These are phyloP conservation scores for Euphrasia confusa DNA, from an alignment of 257 asterid species.

Conservation along the genomic window DNA sequence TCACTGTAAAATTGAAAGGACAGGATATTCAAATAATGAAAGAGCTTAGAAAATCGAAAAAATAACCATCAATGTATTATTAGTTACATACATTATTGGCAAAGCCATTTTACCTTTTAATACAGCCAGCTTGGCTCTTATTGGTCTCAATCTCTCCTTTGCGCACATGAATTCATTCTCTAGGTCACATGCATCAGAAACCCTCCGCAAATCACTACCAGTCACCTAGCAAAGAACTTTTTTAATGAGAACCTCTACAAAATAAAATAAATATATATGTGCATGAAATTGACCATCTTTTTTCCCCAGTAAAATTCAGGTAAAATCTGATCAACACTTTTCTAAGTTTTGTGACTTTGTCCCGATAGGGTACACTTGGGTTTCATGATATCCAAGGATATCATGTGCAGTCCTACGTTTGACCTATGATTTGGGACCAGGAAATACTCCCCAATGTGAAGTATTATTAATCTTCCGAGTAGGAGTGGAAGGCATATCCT, in stretches of 20 bases:
- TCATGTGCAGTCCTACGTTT: too few species aligned
- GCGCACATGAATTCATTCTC: slow-evolving; percentile 70
- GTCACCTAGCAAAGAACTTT: slow-evolving; percentile 36
- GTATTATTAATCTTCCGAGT: too few species aligned
- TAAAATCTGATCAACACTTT: slow-evolving; percentile 3
- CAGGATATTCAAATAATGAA: neutral
- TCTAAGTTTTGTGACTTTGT: slow-evolving; percentile 5
- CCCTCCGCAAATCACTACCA: slow-evolving; percentile 19
- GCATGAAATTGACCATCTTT: neutral
- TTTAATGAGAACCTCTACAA: slow-evolving; percentile 9
- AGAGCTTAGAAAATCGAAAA: neutral
- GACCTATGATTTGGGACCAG: too few species aligned
- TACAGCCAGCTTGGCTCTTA: slow-evolving; percentile 70
- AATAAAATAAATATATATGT: slow-evolving; percentile 2
- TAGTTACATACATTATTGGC: slow-evolving; percentile 44
- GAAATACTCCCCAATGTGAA: too few species aligned
- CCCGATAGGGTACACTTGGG: neutral
- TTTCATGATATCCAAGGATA: too few species aligned
- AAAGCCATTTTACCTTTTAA: slow-evolving; percentile 78
- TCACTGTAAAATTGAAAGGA: slow-evolving; percentile 44
- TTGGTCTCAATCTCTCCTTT: slow-evolving; percentile 57
- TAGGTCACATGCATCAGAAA: slow-evolving; percentile 22
- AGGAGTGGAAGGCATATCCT: too few species aligned
- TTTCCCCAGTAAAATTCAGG: slow-evolving; percentile 2
- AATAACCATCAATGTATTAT: slow-evolving; percentile 13